These are phyloP conservation scores for Stephania yunnanensis DNA, from an alignment of 164 flowering plant species.

Conservation along the genomic window DNA sequence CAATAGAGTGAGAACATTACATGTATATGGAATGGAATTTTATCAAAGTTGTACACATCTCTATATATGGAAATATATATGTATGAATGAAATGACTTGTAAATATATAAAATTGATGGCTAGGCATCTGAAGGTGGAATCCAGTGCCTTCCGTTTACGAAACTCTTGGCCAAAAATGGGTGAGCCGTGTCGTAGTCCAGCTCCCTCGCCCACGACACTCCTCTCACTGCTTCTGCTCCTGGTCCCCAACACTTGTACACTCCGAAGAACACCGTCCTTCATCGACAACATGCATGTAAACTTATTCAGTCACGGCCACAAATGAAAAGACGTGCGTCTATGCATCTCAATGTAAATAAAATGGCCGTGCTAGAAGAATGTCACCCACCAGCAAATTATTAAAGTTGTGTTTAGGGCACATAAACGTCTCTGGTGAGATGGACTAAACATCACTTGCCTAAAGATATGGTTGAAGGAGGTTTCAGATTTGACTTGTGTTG, in stretches of 20 bases:
- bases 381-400: too few relatives aligned
- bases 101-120: background rate
- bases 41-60: background rate
- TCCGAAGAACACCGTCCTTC: constrained; percentile 80
- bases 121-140: constrained; percentile 63
- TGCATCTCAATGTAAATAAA: too few relatives aligned
- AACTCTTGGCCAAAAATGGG: constrained; percentile 77
- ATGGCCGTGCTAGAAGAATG: too few relatives aligned
- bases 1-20: background rate
- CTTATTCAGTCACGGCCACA: background rate
- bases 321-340: too few relatives aligned
- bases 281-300: background rate
- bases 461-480: too few relatives aligned
- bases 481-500: too few relatives aligned
- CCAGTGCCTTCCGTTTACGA: constrained; percentile 94
- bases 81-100: background rate
- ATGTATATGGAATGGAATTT: background rate
- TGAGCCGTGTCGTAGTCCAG: constrained; percentile 65
- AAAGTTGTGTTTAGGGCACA: too few relatives aligned
- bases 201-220: constrained; percentile 76
- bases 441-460: too few relatives aligned
- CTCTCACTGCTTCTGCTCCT: constrained; percentile 55
- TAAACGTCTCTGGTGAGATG: too few relatives aligned
- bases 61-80: background rate
- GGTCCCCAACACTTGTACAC: constrained; percentile 90